Evolutionary conservation across 306 rosid species (phyloP).

Genomic region (Glycine soja): DNA sequence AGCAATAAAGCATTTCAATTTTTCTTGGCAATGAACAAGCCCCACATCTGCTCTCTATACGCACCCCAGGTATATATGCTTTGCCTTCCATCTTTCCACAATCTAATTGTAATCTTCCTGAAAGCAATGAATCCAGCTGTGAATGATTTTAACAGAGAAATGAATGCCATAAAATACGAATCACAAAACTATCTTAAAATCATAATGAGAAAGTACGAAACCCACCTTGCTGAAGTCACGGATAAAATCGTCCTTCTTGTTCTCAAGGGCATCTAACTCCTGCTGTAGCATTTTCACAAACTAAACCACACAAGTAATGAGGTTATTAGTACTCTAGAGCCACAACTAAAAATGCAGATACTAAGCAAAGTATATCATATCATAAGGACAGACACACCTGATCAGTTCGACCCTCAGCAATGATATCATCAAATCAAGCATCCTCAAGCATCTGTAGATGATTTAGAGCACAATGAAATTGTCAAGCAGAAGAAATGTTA

Average conservation of each 20-base stretch:
- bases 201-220: slow-evolving; percentile 34
- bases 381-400: slow-evolving; percentile 60
- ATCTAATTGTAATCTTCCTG: slow-evolving; percentile 72
- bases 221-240: slow-evolving; percentile 74
- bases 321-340: slow-evolving; percentile 31
- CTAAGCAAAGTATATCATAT: not conserved
- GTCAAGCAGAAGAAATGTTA: slow-evolving; percentile 31
- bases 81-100: slow-evolving; percentile 67
- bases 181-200: slow-evolving; percentile 13
- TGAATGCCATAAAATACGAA: slow-evolving; percentile 20
- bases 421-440: slow-evolving; percentile 81
- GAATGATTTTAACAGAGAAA: slow-evolving; percentile 13
- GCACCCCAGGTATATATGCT: slow-evolving; percentile 61
- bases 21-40: slow-evolving; percentile 78
- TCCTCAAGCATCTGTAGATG: slow-evolving; percentile 74
- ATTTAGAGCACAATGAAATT: slow-evolving; percentile 34
- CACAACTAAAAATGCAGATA: not conserved
- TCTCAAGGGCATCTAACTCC: slow-evolving; percentile 74
- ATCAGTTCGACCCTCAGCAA: slow-evolving; percentile 78
- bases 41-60: slow-evolving; percentile 73
- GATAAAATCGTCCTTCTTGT: slow-evolving; percentile 68
- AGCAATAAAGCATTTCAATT: slow-evolving; percentile 47
- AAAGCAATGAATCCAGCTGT: slow-evolving; percentile 28
- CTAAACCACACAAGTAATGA: slow-evolving; percentile 53
- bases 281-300: slow-evolving; percentile 66